Evolutionary conservation across 352 stramenopile genomes (phyloP).

Genomic region (Phytophthora tentaculata): DNA sequence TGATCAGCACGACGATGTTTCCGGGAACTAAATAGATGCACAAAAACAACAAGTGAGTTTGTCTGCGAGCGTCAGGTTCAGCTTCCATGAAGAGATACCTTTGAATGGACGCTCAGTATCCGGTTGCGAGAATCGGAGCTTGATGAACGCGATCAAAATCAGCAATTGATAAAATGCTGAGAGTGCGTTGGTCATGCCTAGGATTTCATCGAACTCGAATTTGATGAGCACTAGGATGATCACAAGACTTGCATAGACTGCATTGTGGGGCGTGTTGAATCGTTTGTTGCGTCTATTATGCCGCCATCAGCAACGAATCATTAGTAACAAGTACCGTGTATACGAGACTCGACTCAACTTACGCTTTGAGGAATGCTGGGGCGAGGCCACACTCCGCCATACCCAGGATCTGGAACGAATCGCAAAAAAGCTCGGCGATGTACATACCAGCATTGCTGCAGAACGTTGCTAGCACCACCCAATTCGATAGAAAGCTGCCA

Average conservation of each 20-base stretch:
- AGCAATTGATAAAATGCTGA: conserved; percentile 88
- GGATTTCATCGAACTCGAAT: conserved; percentile 78
- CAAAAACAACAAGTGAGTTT: conserved; percentile 5
- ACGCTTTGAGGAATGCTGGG: conserved; percentile 82
- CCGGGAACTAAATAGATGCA: conserved; percentile 44
- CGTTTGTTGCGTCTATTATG: conserved; percentile 52
- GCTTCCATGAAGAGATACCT: conserved; percentile 27
- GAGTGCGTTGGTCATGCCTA: conserved; percentile 92
- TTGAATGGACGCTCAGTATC: conserved; percentile 44
- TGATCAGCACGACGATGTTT: conserved; percentile 34
- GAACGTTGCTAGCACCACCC: conserved; percentile 90
- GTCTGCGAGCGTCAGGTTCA: background rate
- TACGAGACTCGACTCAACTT: conserved; percentile 33
- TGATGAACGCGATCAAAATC: conserved; percentile 87
- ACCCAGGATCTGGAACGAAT: conserved; percentile 89
- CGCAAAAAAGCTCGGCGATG: conserved; percentile 93
- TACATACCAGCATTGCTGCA: conserved; percentile 93
- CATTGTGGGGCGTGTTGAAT: conserved; percentile 60
- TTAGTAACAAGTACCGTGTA: conserved; percentile 4
- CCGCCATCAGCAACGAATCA: background rate
- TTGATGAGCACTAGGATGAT: conserved; percentile 63
- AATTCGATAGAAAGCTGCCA: conserved; percentile 87
- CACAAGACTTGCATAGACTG: conserved; percentile 48
- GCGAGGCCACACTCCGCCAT: conserved; percentile 89
- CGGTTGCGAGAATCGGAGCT: conserved; percentile 81